Evolutionary conservation across 129 eudicot genomes (phyloP).

Genomic region (Ambrosia trifida): DNA sequence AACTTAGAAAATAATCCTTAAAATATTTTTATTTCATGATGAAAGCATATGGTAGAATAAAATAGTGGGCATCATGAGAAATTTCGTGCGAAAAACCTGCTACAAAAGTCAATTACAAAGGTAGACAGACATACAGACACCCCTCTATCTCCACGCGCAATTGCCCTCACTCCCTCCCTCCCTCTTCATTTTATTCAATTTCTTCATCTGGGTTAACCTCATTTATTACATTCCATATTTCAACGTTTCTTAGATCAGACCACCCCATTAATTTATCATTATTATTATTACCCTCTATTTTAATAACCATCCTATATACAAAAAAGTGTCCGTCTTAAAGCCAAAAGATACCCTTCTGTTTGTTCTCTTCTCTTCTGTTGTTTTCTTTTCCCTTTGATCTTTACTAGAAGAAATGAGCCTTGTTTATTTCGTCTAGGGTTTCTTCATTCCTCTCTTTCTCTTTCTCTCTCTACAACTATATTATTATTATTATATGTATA

Average conservation of each 20-base stretch:
- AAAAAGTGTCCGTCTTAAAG: conserved; percentile 24
- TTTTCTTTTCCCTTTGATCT: conserved; percentile 21
- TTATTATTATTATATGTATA: not conserved
- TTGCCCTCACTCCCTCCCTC: conserved; percentile 18
- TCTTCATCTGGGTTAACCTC: conserved; percentile 10
- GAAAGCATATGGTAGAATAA: not conserved
- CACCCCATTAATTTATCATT: not conserved
- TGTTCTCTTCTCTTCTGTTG: conserved; percentile 3
- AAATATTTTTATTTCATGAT: not conserved
- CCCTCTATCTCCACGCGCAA: conserved; percentile 26
- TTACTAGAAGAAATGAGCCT: conserved; percentile 34
- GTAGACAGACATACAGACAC: not conserved
- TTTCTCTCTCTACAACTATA: conserved; percentile 17
- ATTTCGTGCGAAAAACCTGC: conserved; percentile 22
- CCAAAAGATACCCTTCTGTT: conserved; percentile 39
- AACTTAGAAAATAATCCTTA: conserved; percentile 7
- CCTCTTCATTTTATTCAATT: too few relatives aligned
- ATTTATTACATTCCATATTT: conserved; percentile 19
- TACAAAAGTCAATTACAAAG: conserved; percentile 35
- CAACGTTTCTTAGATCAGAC: conserved; percentile 28
- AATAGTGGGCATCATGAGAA: conserved; percentile 12
- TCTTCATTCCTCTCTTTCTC: conserved; percentile 1
- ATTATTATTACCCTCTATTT: conserved; percentile 9
- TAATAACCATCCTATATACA: not conserved
- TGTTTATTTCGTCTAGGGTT: conserved; percentile 43